Evolutionary conservation across 495 filamentous ascomycete genomes (phyloP).

Genomic region (Hypoxylon subgilvum): DNA sequence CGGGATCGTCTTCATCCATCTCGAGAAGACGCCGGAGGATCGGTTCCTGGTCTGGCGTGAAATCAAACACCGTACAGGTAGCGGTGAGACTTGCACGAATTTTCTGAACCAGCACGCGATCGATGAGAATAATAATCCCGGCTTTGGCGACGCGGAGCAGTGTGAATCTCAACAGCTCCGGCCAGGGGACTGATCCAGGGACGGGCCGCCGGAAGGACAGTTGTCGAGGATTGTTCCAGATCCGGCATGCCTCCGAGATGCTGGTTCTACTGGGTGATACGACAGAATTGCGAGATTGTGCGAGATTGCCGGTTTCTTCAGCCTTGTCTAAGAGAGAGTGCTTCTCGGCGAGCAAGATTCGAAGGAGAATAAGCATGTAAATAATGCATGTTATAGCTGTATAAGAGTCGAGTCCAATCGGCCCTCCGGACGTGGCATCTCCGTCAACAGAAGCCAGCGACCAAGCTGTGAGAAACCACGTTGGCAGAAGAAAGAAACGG

Average conservation of each 20-base stretch:
- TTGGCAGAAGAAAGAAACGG: conserved; percentile 4
- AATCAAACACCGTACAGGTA: conserved; percentile 4
- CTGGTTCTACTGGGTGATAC: neutral
- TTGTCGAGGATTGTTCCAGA: conserved; percentile 15
- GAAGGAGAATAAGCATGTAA: conserved; percentile 7
- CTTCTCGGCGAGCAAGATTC: conserved; percentile 1
- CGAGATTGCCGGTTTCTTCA: neutral
- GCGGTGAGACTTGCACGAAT: neutral
- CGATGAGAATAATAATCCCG: conserved; percentile 7
- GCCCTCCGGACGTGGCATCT: neutral
- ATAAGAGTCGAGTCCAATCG: conserved; percentile 5
- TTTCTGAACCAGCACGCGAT: neutral
- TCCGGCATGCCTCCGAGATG: conserved; percentile 8
- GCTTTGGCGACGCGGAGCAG: conserved; percentile 3
- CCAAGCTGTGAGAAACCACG: conserved; percentile 1
- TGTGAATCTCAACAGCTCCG: neutral
- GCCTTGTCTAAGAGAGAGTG: neutral
- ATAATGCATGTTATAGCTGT: conserved; percentile 14
- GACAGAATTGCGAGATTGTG: neutral
- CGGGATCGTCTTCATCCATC: neutral
- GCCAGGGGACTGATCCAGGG: neutral
- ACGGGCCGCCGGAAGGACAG: neutral
- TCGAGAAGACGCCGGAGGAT: conserved; percentile 9
- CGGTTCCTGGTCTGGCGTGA: conserved; percentile 13
- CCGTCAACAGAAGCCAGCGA: conserved; percentile 1